Conservation (phyloP, 2,329 filamentous ascomycete species). For the Sclerotinia subarctica region DNA sequence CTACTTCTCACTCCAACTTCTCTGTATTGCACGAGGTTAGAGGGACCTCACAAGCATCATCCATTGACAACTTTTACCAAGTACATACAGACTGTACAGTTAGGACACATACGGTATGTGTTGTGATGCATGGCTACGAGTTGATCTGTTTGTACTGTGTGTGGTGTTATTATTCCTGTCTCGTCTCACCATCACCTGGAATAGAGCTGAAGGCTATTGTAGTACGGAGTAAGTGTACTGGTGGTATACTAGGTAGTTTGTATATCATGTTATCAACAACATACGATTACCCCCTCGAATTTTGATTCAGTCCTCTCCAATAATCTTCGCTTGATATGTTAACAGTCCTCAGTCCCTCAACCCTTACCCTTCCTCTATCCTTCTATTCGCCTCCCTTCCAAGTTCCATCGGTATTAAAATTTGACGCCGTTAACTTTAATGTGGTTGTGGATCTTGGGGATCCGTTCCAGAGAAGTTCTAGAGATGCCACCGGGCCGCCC, state of each 20-base stretch:
- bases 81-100: neutral
- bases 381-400: neutral
- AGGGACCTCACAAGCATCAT: neutral
- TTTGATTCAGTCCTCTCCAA: too few species aligned
- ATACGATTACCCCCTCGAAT: too few species aligned
- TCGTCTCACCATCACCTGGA: too few species aligned
- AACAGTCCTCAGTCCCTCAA: too few species aligned
- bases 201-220: too few species aligned
- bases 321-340: neutral
- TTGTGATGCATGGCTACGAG: too few species aligned
- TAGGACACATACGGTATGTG: neutral
- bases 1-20: too few species aligned
- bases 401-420: neutral
- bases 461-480: slow-evolving; percentile 10
- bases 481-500: slow-evolving; percentile 6
- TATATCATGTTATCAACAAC: too few species aligned
- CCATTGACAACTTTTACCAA: neutral
- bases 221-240: too few species aligned
- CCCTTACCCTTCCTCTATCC: neutral
- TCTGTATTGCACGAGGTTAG: neutral
- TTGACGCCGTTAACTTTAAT: slow-evolving; percentile 2
- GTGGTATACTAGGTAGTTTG: too few species aligned
- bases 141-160: too few species aligned
- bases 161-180: too few species aligned
- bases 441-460: neutral